Evolutionary conservation across 179 eudicot genomes (phyloP), one percentile per base, ranked within the genome.

Genomic region (Vitellaria paradoxa): DNA sequence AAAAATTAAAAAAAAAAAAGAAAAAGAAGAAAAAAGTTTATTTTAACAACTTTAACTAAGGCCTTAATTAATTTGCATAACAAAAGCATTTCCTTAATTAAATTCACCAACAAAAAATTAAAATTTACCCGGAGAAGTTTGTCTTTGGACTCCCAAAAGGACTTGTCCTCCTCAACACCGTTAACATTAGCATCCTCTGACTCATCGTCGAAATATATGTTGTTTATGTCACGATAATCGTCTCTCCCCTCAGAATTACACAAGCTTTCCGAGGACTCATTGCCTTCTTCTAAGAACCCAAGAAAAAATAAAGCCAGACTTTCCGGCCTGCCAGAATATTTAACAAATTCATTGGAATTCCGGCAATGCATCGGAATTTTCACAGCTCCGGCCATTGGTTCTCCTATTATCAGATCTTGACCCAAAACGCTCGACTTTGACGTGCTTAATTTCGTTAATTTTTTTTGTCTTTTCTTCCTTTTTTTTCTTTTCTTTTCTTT

Each of bases 101-200:
- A 12, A 49, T 49, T 49, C 9, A 6, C 6, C 6, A 49, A 49
- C 7, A 7, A 50, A 6, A 0, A 50, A 7, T 12, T 50, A 9
- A 72, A 63, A 21, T 50, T 60, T 63, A 81, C 87, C 82, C 17
- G 77, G 30, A 84, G 82, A 63, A 79, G 72, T 42, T 81, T 65
- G 11, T 81, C 73, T 40, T 79, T 76, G 9, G 79, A 50, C 26
- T 84, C 82, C 87, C 87, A 81, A 45, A 84, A 84, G 4, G 71
- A 80, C 70, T 79, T 81, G 63, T 71, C 67, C 59, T 68, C 76
- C 76, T 81, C 82, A 11, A 23, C 76, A 67, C 45, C 74, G 60
- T 24, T 9, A 15, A 17, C 55, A 23, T 66, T 52, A 1, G 30
- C 80, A 50, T 80, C 81, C 69, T 30, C 72, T 20, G 23, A 15